Evolutionary conservation across 768 basidiomycete genomes (phyloP).

Genomic region (Pulveroboletus sp.): DNA sequence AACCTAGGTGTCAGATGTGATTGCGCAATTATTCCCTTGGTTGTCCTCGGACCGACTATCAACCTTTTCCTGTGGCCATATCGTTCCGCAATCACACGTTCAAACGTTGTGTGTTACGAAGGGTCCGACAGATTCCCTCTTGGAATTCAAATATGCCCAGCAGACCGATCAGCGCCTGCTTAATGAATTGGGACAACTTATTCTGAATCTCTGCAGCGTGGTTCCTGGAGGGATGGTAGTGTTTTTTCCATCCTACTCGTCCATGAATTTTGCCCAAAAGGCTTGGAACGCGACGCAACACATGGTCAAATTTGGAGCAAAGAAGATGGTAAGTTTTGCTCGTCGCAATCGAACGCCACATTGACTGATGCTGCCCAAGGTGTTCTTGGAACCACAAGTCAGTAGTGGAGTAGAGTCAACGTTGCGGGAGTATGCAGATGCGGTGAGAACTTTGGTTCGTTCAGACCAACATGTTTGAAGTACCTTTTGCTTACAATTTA

Average conservation of each 20-base stretch:
- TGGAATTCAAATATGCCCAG: slow-evolving; percentile 81
- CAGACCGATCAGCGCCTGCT: slow-evolving; percentile 67
- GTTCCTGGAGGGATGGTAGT: slow-evolving; percentile 89
- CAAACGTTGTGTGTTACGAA: slow-evolving; percentile 69
- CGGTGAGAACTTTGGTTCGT: slow-evolving; percentile 33
- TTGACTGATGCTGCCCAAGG: slow-evolving; percentile 39
- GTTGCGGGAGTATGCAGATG: slow-evolving; percentile 67
- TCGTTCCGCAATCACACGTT: slow-evolving; percentile 80
- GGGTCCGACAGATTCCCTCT: slow-evolving; percentile 68
- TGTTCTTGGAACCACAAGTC: slow-evolving; percentile 88
- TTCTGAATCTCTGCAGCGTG: slow-evolving; percentile 76
- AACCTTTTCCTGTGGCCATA: slow-evolving; percentile 89
- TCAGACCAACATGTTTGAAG: not conserved
- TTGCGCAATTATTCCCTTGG: slow-evolving; percentile 73
- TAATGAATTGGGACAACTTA: slow-evolving; percentile 76
- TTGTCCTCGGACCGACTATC: slow-evolving; percentile 60
- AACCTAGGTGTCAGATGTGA: slow-evolving; percentile 79
- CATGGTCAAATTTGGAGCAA: slow-evolving; percentile 56
- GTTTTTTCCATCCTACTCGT: slow-evolving; percentile 91
- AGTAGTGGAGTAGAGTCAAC: slow-evolving; percentile 68
- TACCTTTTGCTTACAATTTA: slow-evolving; percentile 2
- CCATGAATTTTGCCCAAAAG: slow-evolving; percentile 63
- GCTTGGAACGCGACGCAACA: slow-evolving; percentile 65
- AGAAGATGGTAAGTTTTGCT: slow-evolving; percentile 63
- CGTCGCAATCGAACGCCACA: not conserved